Evolutionary conservation across 148 eudicot species (phyloP).

Genomic region (Spergularia bocconei): DNA sequence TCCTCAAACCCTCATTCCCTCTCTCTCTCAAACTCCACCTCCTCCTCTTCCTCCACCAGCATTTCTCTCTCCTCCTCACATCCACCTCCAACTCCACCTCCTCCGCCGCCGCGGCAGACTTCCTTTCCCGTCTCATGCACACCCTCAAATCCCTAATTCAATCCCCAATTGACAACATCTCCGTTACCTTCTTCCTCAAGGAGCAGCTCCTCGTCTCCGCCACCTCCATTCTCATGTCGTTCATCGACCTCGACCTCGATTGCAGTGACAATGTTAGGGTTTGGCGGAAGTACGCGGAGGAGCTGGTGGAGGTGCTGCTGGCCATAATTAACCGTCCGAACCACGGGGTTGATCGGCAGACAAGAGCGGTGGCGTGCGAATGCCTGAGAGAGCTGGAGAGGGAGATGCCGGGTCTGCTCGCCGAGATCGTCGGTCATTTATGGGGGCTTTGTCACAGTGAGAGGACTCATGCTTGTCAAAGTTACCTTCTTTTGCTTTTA

Average conservation of each 20-base stretch:
- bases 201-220: conserved; percentile 65
- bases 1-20: conserved; percentile 56
- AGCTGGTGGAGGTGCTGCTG: conserved; percentile 55
- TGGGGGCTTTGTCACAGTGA: conserved; percentile 83
- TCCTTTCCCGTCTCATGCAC: conserved; percentile 39
- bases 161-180: conserved; percentile 55
- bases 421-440: conserved; percentile 57
- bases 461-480: conserved; percentile 71
- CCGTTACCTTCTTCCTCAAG: conserved; percentile 42
- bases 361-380: conserved; percentile 72
- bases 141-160: conserved; percentile 48
- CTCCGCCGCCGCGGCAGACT: neutral
- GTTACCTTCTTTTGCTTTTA: conserved; percentile 56
- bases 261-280: conserved; percentile 13
- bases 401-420: conserved; percentile 68
- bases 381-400: conserved; percentile 82
- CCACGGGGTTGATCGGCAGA: conserved; percentile 73
- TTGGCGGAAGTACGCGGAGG: conserved; percentile 33
- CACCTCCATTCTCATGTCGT: conserved; percentile 44
- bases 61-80: neutral
- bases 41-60: conserved; percentile 34
- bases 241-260: neutral
- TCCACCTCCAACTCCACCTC: neutral
- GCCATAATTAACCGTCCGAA: conserved; percentile 75
- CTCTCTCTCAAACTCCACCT: conserved; percentile 52